Evolutionary conservation across 139 green algal species (phyloP).

Genomic region (Chlorella sp.): DNA sequence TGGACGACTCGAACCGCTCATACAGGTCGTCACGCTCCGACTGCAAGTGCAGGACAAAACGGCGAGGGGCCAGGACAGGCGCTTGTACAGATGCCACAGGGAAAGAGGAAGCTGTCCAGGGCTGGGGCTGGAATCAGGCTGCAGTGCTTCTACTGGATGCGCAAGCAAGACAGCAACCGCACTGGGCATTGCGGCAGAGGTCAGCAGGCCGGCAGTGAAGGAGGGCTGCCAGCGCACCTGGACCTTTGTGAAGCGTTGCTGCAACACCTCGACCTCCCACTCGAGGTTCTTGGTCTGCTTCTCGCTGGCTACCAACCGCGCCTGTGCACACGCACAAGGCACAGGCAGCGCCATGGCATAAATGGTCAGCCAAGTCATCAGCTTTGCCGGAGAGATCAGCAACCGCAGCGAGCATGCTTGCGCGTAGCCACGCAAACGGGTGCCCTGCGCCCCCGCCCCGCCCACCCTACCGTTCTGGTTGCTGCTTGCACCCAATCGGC

Average conservation of each 20-base stretch:
- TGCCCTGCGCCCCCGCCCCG: background rate
- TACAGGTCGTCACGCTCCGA: constrained; percentile 72
- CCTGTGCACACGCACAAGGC: constrained; percentile 9
- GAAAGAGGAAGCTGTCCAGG: too few species aligned
- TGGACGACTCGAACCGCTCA: constrained; percentile 62
- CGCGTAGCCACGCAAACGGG: background rate
- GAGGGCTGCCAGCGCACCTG: too few species aligned
- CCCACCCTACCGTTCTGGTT: background rate
- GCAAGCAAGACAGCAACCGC: too few species aligned
- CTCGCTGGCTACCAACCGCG: constrained; percentile 64
- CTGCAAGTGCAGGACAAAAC: constrained; percentile 12
- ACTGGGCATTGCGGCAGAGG: too few species aligned
- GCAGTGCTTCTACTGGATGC: too few species aligned
- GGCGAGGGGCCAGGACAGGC: too few species aligned
- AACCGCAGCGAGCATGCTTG: background rate
- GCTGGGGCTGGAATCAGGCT: too few species aligned
- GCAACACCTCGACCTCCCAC: constrained; percentile 79
- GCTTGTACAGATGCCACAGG: too few species aligned
- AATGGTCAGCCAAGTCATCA: too few species aligned
- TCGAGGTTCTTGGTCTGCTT: constrained; percentile 79
- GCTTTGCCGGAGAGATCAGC: background rate
- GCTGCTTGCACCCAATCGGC: background rate
- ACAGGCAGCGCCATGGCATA: background rate
- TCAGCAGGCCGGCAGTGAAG: too few species aligned
- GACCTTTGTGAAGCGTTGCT: constrained; percentile 64